phyloP scores from a whole-genome alignment of 163 green algal species.

The Chlorella variabilis region DNA sequence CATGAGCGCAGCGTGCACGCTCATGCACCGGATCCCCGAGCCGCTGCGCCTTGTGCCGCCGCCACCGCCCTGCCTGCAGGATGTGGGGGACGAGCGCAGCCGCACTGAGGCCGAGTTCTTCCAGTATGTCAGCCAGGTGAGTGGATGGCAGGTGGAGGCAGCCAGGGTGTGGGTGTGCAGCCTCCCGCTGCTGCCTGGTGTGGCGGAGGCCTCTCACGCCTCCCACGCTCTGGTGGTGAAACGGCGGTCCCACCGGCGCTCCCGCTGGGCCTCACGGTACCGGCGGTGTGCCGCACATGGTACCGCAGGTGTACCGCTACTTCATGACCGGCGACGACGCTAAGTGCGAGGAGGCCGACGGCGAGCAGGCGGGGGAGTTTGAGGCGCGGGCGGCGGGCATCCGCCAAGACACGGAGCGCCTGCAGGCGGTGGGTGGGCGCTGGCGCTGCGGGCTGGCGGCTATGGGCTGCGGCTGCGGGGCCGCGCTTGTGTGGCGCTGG shows the following conservation, averaged over 20 bases:
- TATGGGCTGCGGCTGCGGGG: no score
- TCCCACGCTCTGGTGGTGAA: background rate
- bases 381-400: slow-evolving; percentile 50
- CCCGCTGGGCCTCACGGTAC: background rate
- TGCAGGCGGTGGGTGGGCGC: slow-evolving; percentile 30
- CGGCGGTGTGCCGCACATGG: no score
- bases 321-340: slow-evolving; percentile 88
- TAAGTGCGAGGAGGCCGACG: slow-evolving; percentile 66
- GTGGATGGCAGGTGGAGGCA: background rate
- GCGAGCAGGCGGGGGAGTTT: slow-evolving; percentile 61
- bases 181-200: background rate
- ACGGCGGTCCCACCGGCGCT: background rate
- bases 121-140: slow-evolving; percentile 73
- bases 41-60: background rate
- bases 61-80: no score
- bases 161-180: no score
- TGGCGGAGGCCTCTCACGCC: no score
- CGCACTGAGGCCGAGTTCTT: slow-evolving; percentile 79
- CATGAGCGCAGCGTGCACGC: no score
- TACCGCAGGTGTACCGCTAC: slow-evolving; percentile 62
- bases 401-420: slow-evolving; percentile 36
- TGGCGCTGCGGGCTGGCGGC: background rate
- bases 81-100: slow-evolving; percentile 49
- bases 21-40: no score
- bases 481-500: background rate